Conservation (phyloP, 2,329 filamentous ascomycete species). For the Xylariaceae sp. region DNA sequence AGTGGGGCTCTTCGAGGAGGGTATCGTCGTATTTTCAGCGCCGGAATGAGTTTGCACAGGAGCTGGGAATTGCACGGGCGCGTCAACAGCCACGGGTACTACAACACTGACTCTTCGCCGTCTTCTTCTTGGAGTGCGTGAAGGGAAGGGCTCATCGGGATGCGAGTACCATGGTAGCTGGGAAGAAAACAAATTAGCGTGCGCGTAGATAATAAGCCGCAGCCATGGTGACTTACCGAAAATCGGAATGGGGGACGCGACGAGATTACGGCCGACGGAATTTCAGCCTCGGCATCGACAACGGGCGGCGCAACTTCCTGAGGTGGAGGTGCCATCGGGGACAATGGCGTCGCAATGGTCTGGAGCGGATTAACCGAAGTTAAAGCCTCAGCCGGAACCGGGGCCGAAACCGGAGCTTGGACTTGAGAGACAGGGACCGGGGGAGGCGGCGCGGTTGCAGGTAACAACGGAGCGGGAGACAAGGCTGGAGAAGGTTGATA, state of each 20-base stretch:
- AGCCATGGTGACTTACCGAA: slow-evolving; percentile 42
- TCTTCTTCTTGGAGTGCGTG: slow-evolving; percentile 39
- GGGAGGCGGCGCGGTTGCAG: slow-evolving; percentile 40
- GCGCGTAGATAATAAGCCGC: background rate
- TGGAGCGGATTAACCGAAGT: slow-evolving; percentile 48
- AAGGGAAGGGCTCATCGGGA: slow-evolving; percentile 48
- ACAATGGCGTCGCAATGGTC: slow-evolving; percentile 37
- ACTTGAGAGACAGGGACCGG: slow-evolving; percentile 42
- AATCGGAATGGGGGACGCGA: slow-evolving; percentile 37
- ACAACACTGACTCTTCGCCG: slow-evolving; percentile 32
- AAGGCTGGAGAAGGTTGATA: slow-evolving; percentile 46
- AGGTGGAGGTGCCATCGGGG: slow-evolving; percentile 43
- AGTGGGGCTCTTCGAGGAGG: slow-evolving; percentile 22
- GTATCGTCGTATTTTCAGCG: slow-evolving; percentile 9
- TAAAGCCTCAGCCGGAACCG: slow-evolving; percentile 40
- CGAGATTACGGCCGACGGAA: background rate
- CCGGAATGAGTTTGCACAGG: slow-evolving; percentile 35
- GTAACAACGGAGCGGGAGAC: slow-evolving; percentile 46
- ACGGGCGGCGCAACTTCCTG: slow-evolving; percentile 26
- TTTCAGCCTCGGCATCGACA: slow-evolving; percentile 25
- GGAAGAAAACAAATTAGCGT: slow-evolving; percentile 25
- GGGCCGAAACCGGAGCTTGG: slow-evolving; percentile 36
- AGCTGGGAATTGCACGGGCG: slow-evolving; percentile 40
- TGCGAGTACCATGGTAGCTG: slow-evolving; percentile 56
- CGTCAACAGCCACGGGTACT: slow-evolving; percentile 13